Evolutionary conservation across 805 yeast genomes (phyloP), one percentile per base, ranked within the genome.

Genomic region (Debaryomyces prosopidis): DNA sequence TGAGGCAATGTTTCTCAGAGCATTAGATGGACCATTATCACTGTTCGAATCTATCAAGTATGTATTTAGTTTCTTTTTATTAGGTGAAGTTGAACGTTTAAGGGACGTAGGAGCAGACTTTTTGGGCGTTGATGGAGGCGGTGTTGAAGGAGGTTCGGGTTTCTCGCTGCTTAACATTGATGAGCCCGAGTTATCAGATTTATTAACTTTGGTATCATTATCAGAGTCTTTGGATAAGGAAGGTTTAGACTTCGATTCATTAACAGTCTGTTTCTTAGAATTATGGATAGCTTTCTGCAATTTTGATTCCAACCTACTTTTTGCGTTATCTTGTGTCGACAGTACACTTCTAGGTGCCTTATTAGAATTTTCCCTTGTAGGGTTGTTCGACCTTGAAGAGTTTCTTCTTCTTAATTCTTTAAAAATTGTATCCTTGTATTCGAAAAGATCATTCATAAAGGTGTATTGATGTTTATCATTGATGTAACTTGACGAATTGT

Each of bases 361-460:
- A 11, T 42, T 34, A 20, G 46, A 41, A 26, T 39, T 44, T 10
- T 49, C 51, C 10, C 50, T 18, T 2, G 33, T 26, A 27, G 19
- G 17, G 33, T 26, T 38, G 15, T 27, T 38, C 9, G 28, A 16
- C n/a, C 41, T 23, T n/a, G 41, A 38, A 26, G 71, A 59, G 44
- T 65, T 70, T 28, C 68, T 52, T 46, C 75, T 62, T 53, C 75
- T 63, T 52, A 87, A 75, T 51, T 82, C 87, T 28, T 77, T 75
- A 57, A 88, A 87, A n/a, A 88, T 79, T 16, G 71, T 67, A 20
- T 80, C 82, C 50, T 83, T 82, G 52, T 83, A 65, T 11, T 67
- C 66, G 54, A 88, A 69, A 36, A 89, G 65, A 57, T 89, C 96
- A 36, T 68, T 66, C 37, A 87, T 69, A 38, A 88, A 77, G 46